A percentile compares a stretch with the other conserved stretches of the same genome.
Conservation (phyloP, 2,329 filamentous ascomycete species). For the Pseudogymnoascus sp. region DNA sequence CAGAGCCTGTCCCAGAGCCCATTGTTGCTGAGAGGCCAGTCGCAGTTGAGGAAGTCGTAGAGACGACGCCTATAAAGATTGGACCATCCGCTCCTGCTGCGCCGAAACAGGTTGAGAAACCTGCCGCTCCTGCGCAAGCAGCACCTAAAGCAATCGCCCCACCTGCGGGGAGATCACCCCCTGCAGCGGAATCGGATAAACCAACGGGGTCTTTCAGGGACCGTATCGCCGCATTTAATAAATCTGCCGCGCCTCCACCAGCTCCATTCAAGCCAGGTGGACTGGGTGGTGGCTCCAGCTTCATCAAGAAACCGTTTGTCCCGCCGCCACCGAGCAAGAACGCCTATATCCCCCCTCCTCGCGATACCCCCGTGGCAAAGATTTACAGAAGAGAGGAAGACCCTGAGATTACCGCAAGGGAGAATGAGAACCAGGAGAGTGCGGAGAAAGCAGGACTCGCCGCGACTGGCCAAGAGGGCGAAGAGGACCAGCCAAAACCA, state of each 20-base stretch:
- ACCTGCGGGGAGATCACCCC: slow-evolving; percentile 47
- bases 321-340: slow-evolving; percentile 89
- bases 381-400: slow-evolving; percentile 85
- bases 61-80: background rate
- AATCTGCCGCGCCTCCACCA: slow-evolving; percentile 73
- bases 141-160: slow-evolving; percentile 45
- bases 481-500: slow-evolving; percentile 81
- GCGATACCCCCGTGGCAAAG: slow-evolving; percentile 64
- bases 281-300: slow-evolving; percentile 53
- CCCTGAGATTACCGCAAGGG: slow-evolving; percentile 59
- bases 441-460: slow-evolving; percentile 62
- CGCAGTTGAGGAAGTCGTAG: slow-evolving; percentile 23
- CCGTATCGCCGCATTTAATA: slow-evolving; percentile 96
- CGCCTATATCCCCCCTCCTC: slow-evolving; percentile 73
- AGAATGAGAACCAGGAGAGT: slow-evolving; percentile 58
- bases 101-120: slow-evolving; percentile 36
- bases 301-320: slow-evolving; percentile 96
- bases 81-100: slow-evolving; percentile 22
- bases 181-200: slow-evolving; percentile 59
- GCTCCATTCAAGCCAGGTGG: slow-evolving; percentile 82
- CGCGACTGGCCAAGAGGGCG: slow-evolving; percentile 39
- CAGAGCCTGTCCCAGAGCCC: slow-evolving; percentile 31
- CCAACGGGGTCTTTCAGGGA: slow-evolving; percentile 82
- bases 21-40: slow-evolving; percentile 29
- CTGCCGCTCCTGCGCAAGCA: slow-evolving; percentile 31